phyloP scores from a whole-genome alignment of 2,329 filamentous ascomycete genomes.

The Ophiobolus disseminans region DNA sequence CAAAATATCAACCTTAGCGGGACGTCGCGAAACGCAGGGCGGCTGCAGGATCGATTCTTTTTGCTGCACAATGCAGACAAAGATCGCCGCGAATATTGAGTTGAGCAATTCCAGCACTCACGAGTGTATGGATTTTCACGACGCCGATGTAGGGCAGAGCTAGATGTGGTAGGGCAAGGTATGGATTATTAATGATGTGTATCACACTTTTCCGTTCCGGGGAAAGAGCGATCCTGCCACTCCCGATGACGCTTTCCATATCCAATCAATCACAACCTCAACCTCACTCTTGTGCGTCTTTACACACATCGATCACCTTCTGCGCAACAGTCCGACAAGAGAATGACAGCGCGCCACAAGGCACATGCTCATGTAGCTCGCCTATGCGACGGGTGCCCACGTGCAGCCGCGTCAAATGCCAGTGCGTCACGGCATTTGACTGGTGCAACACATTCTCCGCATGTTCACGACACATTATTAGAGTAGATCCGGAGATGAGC shows the following conservation, averaged over 20 bases:
- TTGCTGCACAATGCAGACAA: neutral
- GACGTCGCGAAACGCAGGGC: conserved; percentile 27
- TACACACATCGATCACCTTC: conserved; percentile 15
- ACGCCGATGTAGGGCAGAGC: conserved; percentile 2
- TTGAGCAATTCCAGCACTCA: neutral
- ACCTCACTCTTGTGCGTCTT: neutral
- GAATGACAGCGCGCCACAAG: conserved; percentile 19
- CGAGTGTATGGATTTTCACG: conserved; percentile 1
- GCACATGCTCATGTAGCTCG: conserved; percentile 12
- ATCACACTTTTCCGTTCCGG: too few species aligned
- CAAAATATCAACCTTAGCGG: conserved; percentile 37
- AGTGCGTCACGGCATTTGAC: conserved; percentile 7
- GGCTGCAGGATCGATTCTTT: conserved; percentile 8
- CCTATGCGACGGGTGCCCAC: conserved; percentile 18
- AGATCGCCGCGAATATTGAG: neutral
- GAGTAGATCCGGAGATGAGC: neutral
- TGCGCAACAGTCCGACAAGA: conserved; percentile 15
- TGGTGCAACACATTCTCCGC: conserved; percentile 8
- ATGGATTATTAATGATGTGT: conserved; percentile 7
- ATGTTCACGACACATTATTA: neutral
- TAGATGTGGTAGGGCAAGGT: too few species aligned
- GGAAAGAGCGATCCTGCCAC: too few species aligned
- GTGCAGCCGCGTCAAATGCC: conserved; percentile 16
- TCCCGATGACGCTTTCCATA: neutral
- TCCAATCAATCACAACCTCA: conserved; percentile 1